phyloP scores from a whole-genome alignment of 306 rosid species.

The Sesbania bispinosa region DNA sequence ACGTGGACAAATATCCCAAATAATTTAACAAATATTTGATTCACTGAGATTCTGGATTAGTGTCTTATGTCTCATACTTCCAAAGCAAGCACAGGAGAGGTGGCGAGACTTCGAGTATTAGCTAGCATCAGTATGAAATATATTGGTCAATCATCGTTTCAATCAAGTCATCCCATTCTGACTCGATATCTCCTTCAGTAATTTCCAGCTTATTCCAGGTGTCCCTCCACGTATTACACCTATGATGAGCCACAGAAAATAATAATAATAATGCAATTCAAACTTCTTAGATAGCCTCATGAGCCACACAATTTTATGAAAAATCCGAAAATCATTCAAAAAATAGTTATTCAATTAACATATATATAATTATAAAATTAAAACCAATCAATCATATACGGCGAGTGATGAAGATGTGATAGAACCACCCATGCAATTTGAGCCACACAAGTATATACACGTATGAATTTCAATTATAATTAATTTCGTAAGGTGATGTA shows the following conservation, averaged over 20 bases:
- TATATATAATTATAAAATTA: not conserved
- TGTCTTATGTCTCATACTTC: not conserved
- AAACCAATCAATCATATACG: conserved; percentile 35
- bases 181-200: not conserved
- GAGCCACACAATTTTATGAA: conserved; percentile 7
- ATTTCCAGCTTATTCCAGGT: conserved; percentile 31
- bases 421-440: conserved; percentile 1
- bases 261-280: not conserved
- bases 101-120: conserved; percentile 10
- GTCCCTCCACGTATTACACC: conserved; percentile 28
- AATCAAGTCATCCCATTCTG: conserved; percentile 22
- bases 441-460: conserved; percentile 29
- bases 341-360: no score
- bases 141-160: conserved; percentile 33
- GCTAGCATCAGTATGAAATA: conserved; percentile 28
- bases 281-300: no score
- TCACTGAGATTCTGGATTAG: not conserved
- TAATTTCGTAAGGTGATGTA: conserved; percentile 10
- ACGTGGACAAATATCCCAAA: conserved; percentile 5
- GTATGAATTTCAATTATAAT: conserved; percentile 25
- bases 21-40: not conserved
- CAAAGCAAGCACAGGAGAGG: not conserved
- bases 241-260: conserved; percentile 9
- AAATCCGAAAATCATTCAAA: conserved; percentile 1
- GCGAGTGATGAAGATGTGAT: conserved; percentile 13